Evolutionary conservation across 495 filamentous ascomycete species (phyloP).

Genomic region (Chaetomium tenue): DNA sequence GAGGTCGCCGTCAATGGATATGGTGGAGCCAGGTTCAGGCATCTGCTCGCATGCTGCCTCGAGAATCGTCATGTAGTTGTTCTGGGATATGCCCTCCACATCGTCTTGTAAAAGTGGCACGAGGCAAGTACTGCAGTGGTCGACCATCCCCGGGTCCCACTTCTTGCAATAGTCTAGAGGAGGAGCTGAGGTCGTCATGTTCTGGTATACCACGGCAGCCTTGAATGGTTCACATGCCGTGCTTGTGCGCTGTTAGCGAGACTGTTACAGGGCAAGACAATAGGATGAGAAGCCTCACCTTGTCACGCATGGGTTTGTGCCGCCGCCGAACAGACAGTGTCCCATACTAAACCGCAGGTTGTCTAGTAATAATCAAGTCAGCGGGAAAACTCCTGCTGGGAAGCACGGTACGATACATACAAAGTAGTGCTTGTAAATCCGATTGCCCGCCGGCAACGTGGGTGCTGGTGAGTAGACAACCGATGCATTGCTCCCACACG

Average conservation of each 20-base stretch:
- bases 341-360: conserved; percentile 46
- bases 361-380: conserved; percentile 31
- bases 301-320: conserved; percentile 42
- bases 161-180: conserved; percentile 43
- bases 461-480: conserved; percentile 43
- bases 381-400: background rate
- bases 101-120: conserved; percentile 2
- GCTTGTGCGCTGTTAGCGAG: conserved; percentile 32
- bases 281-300: conserved; percentile 31
- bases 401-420: conserved; percentile 33
- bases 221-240: conserved; percentile 42
- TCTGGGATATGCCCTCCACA: conserved; percentile 31
- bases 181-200: conserved; percentile 35
- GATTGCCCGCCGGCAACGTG: conserved; percentile 34
- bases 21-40: conserved; percentile 37
- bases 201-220: conserved; percentile 38
- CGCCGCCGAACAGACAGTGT: conserved; percentile 39
- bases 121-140: conserved; percentile 42
- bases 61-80: conserved; percentile 49
- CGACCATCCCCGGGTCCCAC: conserved; percentile 38
- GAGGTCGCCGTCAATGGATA: conserved; percentile 49
- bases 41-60: conserved; percentile 49
- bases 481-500: conserved; percentile 45
- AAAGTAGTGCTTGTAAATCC: conserved; percentile 43
- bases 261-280: background rate